Evolutionary conservation across 2,329 filamentous ascomycete genomes (phyloP).

Genomic region (Colletotrichum sp.): DNA sequence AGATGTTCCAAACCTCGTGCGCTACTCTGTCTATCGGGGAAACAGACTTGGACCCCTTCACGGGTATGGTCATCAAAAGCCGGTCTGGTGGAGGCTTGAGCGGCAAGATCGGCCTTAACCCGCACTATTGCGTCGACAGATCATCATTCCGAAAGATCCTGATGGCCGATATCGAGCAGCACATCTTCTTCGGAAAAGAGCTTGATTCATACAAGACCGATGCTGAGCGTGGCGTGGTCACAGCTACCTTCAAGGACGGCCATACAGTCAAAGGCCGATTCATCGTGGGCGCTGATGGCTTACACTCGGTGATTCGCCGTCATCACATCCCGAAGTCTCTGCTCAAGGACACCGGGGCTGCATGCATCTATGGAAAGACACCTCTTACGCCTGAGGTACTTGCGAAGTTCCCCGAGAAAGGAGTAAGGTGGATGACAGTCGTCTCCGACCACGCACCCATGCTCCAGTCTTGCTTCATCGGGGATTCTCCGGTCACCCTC

Average conservation of each 20-base stretch:
- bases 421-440: not conserved
- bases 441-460: not conserved
- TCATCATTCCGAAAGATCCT: not conserved
- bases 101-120: conserved; percentile 50
- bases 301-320: conserved; percentile 64
- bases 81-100: conserved; percentile 52
- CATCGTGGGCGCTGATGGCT: conserved; percentile 67
- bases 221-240: conserved; percentile 57
- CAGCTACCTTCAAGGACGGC: conserved; percentile 64
- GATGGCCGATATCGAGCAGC: not conserved
- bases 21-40: not conserved
- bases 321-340: conserved; percentile 31
- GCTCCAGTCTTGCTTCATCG: not conserved
- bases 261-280: conserved; percentile 61
- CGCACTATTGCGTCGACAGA: conserved; percentile 56
- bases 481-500: not conserved
- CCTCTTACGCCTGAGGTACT: not conserved
- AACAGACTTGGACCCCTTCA: not conserved
- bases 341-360: not conserved
- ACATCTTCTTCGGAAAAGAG: not conserved
- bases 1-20: not conserved
- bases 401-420: not conserved
- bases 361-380: not conserved
- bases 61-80: not conserved
- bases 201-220: conserved; percentile 35